Evolutionary conservation across 768 basidiomycete genomes (phyloP).

Genomic region (Tricholomella constricta): DNA sequence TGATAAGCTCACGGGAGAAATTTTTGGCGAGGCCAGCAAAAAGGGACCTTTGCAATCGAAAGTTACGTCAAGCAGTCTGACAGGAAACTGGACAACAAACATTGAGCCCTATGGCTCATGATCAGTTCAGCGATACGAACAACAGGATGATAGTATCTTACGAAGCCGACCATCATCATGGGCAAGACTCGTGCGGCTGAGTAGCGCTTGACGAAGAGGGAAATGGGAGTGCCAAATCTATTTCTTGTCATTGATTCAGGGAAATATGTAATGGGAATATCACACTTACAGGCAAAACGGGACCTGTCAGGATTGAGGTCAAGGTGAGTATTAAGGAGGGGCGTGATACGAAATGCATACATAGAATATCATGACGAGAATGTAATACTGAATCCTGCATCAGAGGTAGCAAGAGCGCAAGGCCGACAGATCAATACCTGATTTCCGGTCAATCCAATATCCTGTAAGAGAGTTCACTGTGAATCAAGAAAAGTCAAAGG

Average conservation of each 20-base stretch:
- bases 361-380: constrained; percentile 51
- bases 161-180: constrained; percentile 53
- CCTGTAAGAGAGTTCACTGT: constrained; percentile 27
- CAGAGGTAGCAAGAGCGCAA: neutral
- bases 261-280: neutral
- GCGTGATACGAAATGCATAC: constrained; percentile 23
- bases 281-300: constrained; percentile 46
- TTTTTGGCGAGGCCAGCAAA: constrained; percentile 46
- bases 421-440: constrained; percentile 29
- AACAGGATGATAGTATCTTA: constrained; percentile 22
- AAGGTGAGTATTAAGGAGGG: neutral
- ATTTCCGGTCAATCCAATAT: constrained; percentile 45
- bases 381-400: constrained; percentile 39
- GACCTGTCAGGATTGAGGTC: constrained; percentile 31
- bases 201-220: constrained; percentile 48
- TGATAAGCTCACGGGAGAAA: constrained; percentile 38
- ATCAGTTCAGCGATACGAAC: neutral
- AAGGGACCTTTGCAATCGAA: constrained; percentile 36
- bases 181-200: constrained; percentile 50
- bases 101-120: constrained; percentile 37
- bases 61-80: neutral
- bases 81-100: constrained; percentile 24
- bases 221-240: constrained; percentile 52
- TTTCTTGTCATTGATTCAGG: neutral
- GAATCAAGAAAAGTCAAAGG: neutral